Percentiles rank a stretch among this genome's conserved stretches.
Evolutionary conservation across 2,329 filamentous ascomycete genomes (phyloP).

Genomic region (Colletotrichum caudatum): DNA sequence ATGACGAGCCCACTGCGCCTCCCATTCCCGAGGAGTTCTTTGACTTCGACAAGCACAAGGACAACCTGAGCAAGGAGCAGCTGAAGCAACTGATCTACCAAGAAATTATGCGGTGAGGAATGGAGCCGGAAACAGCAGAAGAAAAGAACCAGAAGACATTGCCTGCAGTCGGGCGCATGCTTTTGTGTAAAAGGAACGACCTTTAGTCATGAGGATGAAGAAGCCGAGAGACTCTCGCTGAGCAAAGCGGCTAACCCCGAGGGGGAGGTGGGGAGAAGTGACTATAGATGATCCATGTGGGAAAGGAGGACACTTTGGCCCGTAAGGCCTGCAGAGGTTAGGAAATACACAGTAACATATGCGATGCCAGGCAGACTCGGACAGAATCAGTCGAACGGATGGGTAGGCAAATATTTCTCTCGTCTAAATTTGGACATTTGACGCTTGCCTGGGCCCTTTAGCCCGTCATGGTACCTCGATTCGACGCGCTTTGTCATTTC

Average conservation of each 20-base stretch:
- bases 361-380: constrained; percentile 19
- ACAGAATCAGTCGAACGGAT: constrained; percentile 18
- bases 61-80: constrained; percentile 97
- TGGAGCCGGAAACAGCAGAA: background rate
- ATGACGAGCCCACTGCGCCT: constrained; percentile 96
- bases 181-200: background rate
- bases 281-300: constrained; percentile 24
- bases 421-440: constrained; percentile 9
- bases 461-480: background rate
- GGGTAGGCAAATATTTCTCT: constrained; percentile 31
- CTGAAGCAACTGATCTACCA: constrained; percentile 97
- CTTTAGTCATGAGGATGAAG: constrained; percentile 1
- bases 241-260: constrained; percentile 4
- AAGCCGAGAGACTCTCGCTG: background rate
- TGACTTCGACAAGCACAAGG: constrained; percentile 99
- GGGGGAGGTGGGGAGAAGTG: background rate
- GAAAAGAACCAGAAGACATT: constrained; percentile 10
- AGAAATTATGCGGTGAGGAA: constrained; percentile 80
- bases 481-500: background rate
- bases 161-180: background rate
- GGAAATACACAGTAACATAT: constrained; percentile 32
- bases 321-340: constrained; percentile 14
- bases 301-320: constrained; percentile 9
- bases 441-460: background rate
- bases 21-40: constrained; percentile 99